These are phyloP conservation scores for Lachancea waltii DNA, from an alignment of 805 yeast genomes.

Conservation along the genomic window DNA sequence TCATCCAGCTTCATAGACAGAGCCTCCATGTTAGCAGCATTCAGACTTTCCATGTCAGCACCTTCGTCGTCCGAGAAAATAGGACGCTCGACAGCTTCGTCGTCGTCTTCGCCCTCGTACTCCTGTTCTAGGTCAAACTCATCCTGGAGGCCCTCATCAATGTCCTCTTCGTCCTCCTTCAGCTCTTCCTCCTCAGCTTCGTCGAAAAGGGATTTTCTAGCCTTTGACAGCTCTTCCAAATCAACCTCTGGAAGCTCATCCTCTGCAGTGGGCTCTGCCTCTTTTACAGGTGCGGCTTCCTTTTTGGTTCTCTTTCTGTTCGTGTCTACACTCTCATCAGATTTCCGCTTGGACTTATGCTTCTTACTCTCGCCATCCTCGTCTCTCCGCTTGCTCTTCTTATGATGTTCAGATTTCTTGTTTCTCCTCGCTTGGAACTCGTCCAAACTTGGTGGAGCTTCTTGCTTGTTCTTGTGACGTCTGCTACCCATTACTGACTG, in stretches of 20 bases:
- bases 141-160: conserved; percentile 32
- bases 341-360: conserved; percentile 15
- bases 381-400: conserved; percentile 33
- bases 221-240: conserved; percentile 55
- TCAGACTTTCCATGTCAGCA: conserved; percentile 60
- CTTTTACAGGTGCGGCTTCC: conserved; percentile 17
- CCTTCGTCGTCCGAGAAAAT: conserved; percentile 79
- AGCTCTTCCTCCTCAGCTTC: conserved; percentile 41
- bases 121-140: conserved; percentile 57
- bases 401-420: conserved; percentile 33
- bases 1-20: conserved; percentile 62
- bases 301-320: conserved; percentile 19
- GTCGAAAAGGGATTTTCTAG: conserved; percentile 71
- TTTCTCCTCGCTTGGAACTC: conserved; percentile 59
- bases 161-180: conserved; percentile 24
- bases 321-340: conserved; percentile 8
- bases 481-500: conserved; percentile 64
- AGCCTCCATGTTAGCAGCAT: conserved; percentile 80
- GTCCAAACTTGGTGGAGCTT: conserved; percentile 82
- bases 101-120: conserved; percentile 39
- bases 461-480: conserved; percentile 88
- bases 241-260: conserved; percentile 59
- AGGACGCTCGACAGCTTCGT: conserved; percentile 41
- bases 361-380: conserved; percentile 22
- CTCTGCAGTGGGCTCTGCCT: conserved; percentile 31